Evolutionary conservation across 805 yeast species (phyloP).

Genomic region (Starmerella riodocensis): DNA sequence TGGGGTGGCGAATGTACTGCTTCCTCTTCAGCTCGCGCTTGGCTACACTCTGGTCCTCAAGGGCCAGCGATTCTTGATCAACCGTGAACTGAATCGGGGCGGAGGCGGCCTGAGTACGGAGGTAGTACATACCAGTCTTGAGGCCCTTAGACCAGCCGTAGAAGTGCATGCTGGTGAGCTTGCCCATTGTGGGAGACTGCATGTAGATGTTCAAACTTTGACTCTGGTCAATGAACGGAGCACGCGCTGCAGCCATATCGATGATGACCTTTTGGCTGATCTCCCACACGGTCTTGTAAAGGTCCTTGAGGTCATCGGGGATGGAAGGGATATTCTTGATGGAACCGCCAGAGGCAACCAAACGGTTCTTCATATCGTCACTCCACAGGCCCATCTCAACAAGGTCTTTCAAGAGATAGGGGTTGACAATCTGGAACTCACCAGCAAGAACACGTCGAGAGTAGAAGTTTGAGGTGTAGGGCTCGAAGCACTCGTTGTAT

Average conservation of each 20-base stretch:
- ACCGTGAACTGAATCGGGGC: slow-evolving; percentile 90
- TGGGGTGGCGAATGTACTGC: slow-evolving; percentile 19
- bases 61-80: slow-evolving; percentile 35
- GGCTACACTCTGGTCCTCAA: slow-evolving; percentile 12
- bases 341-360: slow-evolving; percentile 71
- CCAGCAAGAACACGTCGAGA: slow-evolving; percentile 85
- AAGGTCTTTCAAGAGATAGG: slow-evolving; percentile 69
- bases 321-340: slow-evolving; percentile 61
- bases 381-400: slow-evolving; percentile 76
- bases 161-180: slow-evolving; percentile 94
- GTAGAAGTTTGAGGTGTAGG: slow-evolving; percentile 84
- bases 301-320: slow-evolving; percentile 57
- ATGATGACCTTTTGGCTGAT: slow-evolving; percentile 72
- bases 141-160: slow-evolving; percentile 98
- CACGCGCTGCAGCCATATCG: slow-evolving; percentile 74
- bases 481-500: slow-evolving; percentile 90
- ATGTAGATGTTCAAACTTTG: slow-evolving; percentile 85
- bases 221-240: slow-evolving; percentile 69
- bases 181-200: slow-evolving; percentile 87
- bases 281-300: slow-evolving; percentile 97
- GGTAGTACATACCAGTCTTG: slow-evolving; percentile 96
- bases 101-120: slow-evolving; percentile 94
- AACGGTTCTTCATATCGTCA: slow-evolving; percentile 60
- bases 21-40: slow-evolving; percentile 19
- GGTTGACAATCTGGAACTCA: slow-evolving; percentile 85